Percentiles rank a stretch among this genome's conserved stretches.
Conservation (phyloP, 768 basidiomycete genomes). For the Tephrocybe rancida region DNA sequence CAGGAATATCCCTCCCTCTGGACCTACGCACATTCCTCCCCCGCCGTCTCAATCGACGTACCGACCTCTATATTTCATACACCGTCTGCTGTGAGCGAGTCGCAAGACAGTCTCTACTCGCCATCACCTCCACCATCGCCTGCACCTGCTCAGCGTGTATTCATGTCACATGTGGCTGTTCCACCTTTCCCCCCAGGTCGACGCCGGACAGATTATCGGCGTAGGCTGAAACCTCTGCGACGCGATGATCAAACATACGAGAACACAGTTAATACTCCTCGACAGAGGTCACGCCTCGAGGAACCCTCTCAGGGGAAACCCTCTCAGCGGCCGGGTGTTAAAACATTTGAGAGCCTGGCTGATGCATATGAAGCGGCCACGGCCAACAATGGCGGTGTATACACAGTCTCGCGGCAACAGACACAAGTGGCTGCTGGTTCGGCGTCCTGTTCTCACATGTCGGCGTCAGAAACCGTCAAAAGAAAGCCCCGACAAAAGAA, state of each 20-base stretch:
- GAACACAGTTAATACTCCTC: no score
- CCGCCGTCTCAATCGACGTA: not conserved
- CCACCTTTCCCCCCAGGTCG: slow-evolving; percentile 22
- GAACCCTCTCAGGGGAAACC: not conserved
- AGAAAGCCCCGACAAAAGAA: not conserved
- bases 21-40: slow-evolving; percentile 14
- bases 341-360: slow-evolving; percentile 9
- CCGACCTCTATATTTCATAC: slow-evolving; percentile 2
- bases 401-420: not conserved
- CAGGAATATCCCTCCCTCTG: not conserved
- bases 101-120: slow-evolving; percentile 4
- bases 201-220: slow-evolving; percentile 17
- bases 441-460: not conserved
- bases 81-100: slow-evolving; percentile 11
- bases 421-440: not conserved
- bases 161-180: slow-evolving; percentile 25
- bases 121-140: not conserved
- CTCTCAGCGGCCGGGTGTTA: not conserved
- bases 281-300: no score
- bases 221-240: no score
- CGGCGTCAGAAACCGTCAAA: not conserved
- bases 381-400: slow-evolving; percentile 14
- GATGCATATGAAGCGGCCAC: slow-evolving; percentile 17
- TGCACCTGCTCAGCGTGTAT: not conserved
- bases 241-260: no score